Evolutionary conservation across 1,284 basidiomycete genomes (phyloP), one percentile per base, ranked within the genome.

Genomic region (Ganoderma boninense): DNA sequence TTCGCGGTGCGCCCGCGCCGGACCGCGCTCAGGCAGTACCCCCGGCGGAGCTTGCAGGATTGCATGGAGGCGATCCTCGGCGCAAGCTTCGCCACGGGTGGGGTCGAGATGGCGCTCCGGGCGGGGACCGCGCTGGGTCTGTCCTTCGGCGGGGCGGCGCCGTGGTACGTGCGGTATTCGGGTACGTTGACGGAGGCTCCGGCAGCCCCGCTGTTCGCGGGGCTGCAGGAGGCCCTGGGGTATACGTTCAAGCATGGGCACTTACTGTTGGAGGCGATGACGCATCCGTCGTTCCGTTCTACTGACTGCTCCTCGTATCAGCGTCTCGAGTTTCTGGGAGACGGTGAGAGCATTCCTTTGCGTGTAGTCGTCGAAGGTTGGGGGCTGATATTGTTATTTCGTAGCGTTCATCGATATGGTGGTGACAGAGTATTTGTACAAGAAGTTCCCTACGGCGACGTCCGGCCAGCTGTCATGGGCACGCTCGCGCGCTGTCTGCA

Each of bases 31-130:
- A 83, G 80, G 40, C 79, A 81, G 18, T 87, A 90, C 71, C 87
- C 91, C 4, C 85, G 92, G 46, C 82, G 93, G 70, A 91, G 92
- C 77, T 81, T 96, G 71, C 94, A 95, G 76, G 95, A 96, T 77
- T 94, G 92, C 74, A 92, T 95, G 88, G 95, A 97, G 78, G 92
- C 95, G 0, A 85, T 89, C 2, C 82, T 96, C 1, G 95, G 94
- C 13, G 94, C 93, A 0, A 87, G 88, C 44, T 95, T 90, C 76
- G 73, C 90, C 11, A 85, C 87, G 8, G 93, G 92, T 13, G 93
- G 94, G 0, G 87, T 95, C 43, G 79, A 85, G 20, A 87, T 89
- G 83, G 89, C 92, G 1, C 81, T 96, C 64, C 84, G 81, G n/a
- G 81, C 89, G 7, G 94, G 94, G 11, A 85, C 84, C 1, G 83